These are phyloP conservation scores for Marvania coccoides DNA, from an alignment of 139 green algal species.

Conservation along the genomic window DNA sequence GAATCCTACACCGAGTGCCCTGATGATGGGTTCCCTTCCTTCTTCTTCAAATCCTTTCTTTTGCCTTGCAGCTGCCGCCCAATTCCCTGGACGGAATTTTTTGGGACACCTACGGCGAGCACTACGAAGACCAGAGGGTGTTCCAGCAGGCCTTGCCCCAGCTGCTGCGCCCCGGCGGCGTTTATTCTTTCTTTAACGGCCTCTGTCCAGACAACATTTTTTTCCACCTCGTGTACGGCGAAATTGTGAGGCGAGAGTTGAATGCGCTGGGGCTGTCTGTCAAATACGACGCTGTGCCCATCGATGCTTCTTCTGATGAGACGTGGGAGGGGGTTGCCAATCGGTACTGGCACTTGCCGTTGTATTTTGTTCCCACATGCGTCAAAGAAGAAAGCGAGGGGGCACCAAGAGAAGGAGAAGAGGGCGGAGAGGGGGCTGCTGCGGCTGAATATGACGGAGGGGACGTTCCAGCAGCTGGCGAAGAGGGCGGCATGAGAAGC, in stretches of 20 bases:
- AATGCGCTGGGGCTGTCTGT: conserved; percentile 50
- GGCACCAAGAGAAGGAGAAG: neutral
- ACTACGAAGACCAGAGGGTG: conserved; percentile 53
- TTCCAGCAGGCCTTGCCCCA: conserved; percentile 76
- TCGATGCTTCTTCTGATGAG: conserved; percentile 45
- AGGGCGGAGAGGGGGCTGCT: neutral
- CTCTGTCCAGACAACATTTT: conserved; percentile 71
- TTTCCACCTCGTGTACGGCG: conserved; percentile 80
- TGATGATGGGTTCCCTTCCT: no score
- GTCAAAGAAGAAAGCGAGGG: neutral
- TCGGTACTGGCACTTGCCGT: conserved; percentile 69
- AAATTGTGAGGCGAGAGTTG: conserved; percentile 47
- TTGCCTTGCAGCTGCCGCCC: neutral
- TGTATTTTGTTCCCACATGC: conserved; percentile 64
- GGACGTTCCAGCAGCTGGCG: no score
- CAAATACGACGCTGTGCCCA: conserved; percentile 56
- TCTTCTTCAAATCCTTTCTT: neutral
- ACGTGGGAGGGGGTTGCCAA: conserved; percentile 74
- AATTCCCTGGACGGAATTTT: conserved; percentile 83
- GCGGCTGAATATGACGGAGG: no score
- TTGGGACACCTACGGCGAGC: conserved; percentile 88
- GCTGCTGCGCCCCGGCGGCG: conserved; percentile 59
- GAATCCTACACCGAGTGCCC: no score
- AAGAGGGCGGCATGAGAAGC: no score
- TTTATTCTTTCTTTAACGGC: conserved; percentile 97